Percentiles rank a stretch among this genome's conserved stretches.
Evolutionary conservation across 1,284 basidiomycete genomes (phyloP).

Genomic region (Pseudozyma tsukubaensis): DNA sequence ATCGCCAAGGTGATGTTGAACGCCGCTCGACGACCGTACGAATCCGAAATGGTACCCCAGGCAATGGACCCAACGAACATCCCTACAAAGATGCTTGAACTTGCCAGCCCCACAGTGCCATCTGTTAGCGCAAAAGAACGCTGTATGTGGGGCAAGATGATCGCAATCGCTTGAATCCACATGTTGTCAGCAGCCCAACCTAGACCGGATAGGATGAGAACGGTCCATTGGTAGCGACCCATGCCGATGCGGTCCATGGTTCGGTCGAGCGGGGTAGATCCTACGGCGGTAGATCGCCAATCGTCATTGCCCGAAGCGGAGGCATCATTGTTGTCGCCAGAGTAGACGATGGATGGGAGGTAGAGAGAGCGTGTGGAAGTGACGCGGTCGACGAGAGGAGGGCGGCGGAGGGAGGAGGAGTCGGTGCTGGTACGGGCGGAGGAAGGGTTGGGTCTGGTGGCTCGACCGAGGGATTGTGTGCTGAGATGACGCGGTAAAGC

Average conservation of each 20-base stretch:
- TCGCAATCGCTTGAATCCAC: conserved; percentile 74
- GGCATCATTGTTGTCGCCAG: conserved; percentile 3
- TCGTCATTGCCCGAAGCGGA: conserved; percentile 2
- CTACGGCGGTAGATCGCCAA: conserved; percentile 50
- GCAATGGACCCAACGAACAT: conserved; percentile 93
- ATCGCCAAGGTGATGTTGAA: conserved; percentile 93
- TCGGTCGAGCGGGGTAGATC: conserved; percentile 64
- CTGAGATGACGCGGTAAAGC: conserved; percentile 18
- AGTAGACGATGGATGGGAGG: conserved; percentile 29
- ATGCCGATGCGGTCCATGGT: conserved; percentile 90
- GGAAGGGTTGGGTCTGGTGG: background rate
- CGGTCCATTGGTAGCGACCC: conserved; percentile 72
- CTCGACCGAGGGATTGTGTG: conserved; percentile 27
- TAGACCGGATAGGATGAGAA: conserved; percentile 59
- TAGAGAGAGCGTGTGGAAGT: conserved; percentile 35
- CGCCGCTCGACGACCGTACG: conserved; percentile 80
- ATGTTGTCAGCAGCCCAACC: conserved; percentile 68
- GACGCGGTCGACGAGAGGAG: conserved; percentile 36
- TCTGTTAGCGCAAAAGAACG: conserved; percentile 76
- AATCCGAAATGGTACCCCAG: conserved; percentile 69
- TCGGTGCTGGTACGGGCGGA: conserved; percentile 30
- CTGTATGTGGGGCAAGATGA: conserved; percentile 91
- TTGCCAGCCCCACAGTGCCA: conserved; percentile 79
- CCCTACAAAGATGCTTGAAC: conserved; percentile 84
- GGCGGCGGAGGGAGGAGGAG: conserved; percentile 20